phyloP scores from a whole-genome alignment of 2,329 filamentous ascomycete species.

The Beauveria pseudobassiana region DNA sequence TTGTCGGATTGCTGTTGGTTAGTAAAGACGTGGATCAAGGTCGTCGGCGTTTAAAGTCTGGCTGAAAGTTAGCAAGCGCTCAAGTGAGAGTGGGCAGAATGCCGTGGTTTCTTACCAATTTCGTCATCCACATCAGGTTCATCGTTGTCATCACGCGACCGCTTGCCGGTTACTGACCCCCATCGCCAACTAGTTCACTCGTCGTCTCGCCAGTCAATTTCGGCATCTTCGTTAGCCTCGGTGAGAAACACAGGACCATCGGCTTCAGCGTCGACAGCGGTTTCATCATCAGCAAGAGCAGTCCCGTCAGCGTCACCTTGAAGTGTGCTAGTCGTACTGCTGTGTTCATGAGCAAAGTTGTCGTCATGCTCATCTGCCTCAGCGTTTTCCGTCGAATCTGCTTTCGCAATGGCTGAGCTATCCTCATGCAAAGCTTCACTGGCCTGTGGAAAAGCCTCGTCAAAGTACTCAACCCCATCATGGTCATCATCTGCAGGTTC shows the following conservation, averaged over 20 bases:
- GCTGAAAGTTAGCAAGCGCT: conserved; percentile 22
- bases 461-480: conserved; percentile 11
- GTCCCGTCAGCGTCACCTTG: conserved; percentile 25
- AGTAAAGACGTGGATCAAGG: conserved; percentile 19
- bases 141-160: conserved; percentile 23
- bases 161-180: conserved; percentile 20
- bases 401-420: background rate
- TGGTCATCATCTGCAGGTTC: conserved; percentile 13
- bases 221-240: conserved; percentile 18
- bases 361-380: conserved; percentile 16
- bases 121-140: conserved; percentile 25
- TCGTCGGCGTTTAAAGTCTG: conserved; percentile 46
- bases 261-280: conserved; percentile 16
- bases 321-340: conserved; percentile 26
- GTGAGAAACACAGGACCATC: conserved; percentile 16
- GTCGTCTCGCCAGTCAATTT: conserved; percentile 26
- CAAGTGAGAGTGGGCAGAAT: background rate
- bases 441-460: conserved; percentile 15
- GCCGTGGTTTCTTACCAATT: conserved; percentile 19
- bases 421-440: conserved; percentile 4
- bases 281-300: conserved; percentile 16
- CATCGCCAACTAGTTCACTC: conserved; percentile 17
- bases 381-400: conserved; percentile 14
- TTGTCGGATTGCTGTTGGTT: conserved; percentile 14
- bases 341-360: conserved; percentile 15